Conservation (phyloP, 2,329 filamentous ascomycete genomes). For the Cryphonectria japonica region DNA sequence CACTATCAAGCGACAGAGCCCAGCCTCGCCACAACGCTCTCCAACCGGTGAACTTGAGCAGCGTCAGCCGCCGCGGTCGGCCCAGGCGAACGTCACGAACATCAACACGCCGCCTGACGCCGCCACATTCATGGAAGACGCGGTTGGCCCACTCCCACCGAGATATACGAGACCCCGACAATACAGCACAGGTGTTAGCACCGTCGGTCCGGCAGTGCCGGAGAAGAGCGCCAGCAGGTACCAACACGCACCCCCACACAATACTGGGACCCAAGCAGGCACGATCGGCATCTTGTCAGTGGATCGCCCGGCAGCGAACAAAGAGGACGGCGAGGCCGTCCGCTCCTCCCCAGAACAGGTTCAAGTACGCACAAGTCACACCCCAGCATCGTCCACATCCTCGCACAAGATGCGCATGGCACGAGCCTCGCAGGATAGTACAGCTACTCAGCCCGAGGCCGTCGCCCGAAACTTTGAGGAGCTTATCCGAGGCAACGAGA, state of each 20-base stretch:
- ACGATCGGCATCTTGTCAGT: constrained; percentile 46
- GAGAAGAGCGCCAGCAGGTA: constrained; percentile 36
- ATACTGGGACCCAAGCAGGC: constrained; percentile 29
- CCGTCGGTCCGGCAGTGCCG: constrained; percentile 32
- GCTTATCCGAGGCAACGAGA: constrained; percentile 80
- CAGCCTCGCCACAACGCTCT: constrained; percentile 33
- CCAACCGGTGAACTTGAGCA: constrained; percentile 28
- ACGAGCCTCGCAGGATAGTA: constrained; percentile 62
- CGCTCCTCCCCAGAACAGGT: constrained; percentile 30
- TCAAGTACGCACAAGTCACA: constrained; percentile 45
- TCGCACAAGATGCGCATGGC: constrained; percentile 55
- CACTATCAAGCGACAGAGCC: constrained; percentile 29
- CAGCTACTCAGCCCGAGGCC: constrained; percentile 53
- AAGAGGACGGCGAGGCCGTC: constrained; percentile 40
- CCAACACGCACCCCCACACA: constrained; percentile 22
- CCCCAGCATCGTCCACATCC: constrained; percentile 56
- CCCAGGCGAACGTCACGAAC: constrained; percentile 42
- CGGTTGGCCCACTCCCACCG: constrained; percentile 39
- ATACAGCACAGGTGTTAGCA: constrained; percentile 11
- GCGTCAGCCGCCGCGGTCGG: constrained; percentile 21
- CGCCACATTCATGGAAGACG: constrained; percentile 41
- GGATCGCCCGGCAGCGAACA: constrained; percentile 40
- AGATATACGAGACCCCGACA: constrained; percentile 24
- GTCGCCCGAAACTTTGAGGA: constrained; percentile 75
- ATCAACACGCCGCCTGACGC: constrained; percentile 38